Percentiles rank a stretch among this genome's conserved stretches.
phyloP scores from a whole-genome alignment of 2,329 filamentous ascomycete species.

The Alternaria longipes region DNA sequence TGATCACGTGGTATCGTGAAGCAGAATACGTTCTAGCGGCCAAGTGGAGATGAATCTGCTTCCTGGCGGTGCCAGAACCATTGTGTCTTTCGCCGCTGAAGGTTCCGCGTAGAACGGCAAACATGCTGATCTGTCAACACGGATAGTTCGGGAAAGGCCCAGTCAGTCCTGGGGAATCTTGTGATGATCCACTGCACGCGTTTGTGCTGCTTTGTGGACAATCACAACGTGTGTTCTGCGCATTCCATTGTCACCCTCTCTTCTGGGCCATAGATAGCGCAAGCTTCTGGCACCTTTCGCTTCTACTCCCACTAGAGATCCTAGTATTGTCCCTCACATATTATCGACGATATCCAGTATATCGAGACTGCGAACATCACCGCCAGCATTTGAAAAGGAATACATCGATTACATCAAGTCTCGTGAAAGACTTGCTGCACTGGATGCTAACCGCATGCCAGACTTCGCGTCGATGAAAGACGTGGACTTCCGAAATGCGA shows the following conservation, averaged over 20 bases:
- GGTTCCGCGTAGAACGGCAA: too few relatives aligned
- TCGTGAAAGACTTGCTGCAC: background rate
- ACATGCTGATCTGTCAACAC: background rate
- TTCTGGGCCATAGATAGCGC: background rate
- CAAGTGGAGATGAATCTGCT: background rate
- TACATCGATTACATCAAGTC: background rate
- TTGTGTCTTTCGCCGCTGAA: background rate
- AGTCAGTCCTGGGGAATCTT: background rate
- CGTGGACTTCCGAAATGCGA: background rate
- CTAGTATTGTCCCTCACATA: rapidly evolving
- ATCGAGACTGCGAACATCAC: background rate
- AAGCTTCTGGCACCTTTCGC: background rate
- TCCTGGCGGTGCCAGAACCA: background rate
- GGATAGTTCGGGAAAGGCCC: background rate
- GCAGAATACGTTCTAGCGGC: too few relatives aligned
- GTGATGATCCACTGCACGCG: background rate
- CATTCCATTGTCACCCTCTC: too few relatives aligned
- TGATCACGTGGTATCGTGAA: background rate
- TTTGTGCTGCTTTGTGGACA: background rate
- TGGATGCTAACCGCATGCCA: background rate
- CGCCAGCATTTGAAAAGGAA: too few relatives aligned
- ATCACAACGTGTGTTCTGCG: background rate
- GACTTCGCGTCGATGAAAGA: background rate
- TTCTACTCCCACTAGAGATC: background rate
- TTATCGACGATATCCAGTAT: background rate